These are phyloP conservation scores for Micractinium sp. DNA, from an alignment of 139 green algal genomes.

Conservation along the genomic window DNA sequence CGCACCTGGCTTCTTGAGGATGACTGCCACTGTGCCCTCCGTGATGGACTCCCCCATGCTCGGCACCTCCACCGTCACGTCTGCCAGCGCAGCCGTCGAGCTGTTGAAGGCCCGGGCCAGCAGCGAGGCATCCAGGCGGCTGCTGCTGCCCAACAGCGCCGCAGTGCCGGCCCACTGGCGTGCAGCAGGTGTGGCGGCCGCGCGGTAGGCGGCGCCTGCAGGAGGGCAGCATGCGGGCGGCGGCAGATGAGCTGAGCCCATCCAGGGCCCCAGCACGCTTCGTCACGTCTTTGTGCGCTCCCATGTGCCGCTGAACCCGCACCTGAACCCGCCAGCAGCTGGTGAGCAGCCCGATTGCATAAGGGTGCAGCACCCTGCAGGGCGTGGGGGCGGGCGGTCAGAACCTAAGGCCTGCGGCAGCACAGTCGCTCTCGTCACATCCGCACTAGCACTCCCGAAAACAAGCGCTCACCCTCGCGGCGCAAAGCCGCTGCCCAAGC, in stretches of 20 bases:
- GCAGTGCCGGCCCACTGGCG: background rate
- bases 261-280: background rate
- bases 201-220: background rate
- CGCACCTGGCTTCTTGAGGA: constrained; percentile 74
- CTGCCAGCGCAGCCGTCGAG: background rate
- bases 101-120: constrained; percentile 10
- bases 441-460: background rate
- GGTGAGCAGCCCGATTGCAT: background rate
- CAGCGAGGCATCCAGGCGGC: background rate
- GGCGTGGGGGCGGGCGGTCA: background rate
- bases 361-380: constrained; percentile 30
- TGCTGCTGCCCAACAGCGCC: background rate
- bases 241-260: background rate
- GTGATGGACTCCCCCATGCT: constrained; percentile 95
- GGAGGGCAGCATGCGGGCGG: background rate
- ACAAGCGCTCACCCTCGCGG: constrained; percentile 1
- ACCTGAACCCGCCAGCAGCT: constrained; percentile 16
- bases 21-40: constrained; percentile 85
- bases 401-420: background rate
- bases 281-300: background rate
- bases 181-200: background rate
- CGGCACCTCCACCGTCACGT: constrained; percentile 68
- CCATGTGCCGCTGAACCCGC: background rate
- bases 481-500: background rate
- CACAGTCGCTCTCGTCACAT: background rate